Conservation (phyloP, 106 monocot species). For the Iris macrosiphon region DNA sequence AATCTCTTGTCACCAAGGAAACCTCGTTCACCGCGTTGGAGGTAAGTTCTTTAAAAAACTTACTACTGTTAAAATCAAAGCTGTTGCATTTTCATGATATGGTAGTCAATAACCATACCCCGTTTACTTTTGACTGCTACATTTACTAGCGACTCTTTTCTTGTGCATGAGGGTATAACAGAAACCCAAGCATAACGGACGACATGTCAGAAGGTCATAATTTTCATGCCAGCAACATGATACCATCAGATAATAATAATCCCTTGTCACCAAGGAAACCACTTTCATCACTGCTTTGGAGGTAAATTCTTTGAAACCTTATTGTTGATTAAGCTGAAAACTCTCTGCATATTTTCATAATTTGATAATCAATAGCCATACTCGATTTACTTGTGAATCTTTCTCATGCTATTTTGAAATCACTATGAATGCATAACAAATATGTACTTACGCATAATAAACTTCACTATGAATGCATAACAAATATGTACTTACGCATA, state of each 20-base stretch:
- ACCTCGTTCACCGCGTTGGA: conserved; percentile 87
- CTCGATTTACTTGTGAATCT: neutral
- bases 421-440: no score
- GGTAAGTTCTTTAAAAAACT: conserved; percentile 31
- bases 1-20: conserved; percentile 55
- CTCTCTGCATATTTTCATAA: no score
- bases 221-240: conserved; percentile 27
- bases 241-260: conserved; percentile 38
- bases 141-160: neutral
- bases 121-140: neutral
- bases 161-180: no score
- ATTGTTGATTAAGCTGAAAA: neutral
- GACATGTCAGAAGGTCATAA: conserved; percentile 53
- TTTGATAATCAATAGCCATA: neutral
- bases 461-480: no score
- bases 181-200: conserved; percentile 57
- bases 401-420: no score
- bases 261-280: conserved; percentile 61
- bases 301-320: conserved; percentile 31
- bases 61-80: neutral
- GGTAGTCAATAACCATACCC: neutral
- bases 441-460: no score
- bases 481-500: no score
- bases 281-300: conserved; percentile 90
- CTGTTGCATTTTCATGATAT: neutral